Evolutionary conservation across 352 stramenopile genomes (phyloP).

Genomic region (Pythium volutum): DNA sequence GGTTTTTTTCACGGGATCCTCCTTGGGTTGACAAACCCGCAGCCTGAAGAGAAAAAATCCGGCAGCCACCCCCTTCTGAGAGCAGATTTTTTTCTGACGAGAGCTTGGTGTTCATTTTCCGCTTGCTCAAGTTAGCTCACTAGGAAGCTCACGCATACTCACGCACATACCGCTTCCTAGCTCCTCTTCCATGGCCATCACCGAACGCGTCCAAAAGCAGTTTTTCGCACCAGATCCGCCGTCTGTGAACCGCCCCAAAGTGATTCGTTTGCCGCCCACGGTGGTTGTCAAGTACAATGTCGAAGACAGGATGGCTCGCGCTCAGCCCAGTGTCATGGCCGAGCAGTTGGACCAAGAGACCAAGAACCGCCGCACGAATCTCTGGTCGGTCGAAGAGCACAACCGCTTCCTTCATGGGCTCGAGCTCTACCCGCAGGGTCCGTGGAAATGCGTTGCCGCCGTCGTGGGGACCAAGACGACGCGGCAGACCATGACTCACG

Average conservation of each 20-base stretch:
- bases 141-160: background rate
- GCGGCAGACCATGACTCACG: slow-evolving; percentile 92
- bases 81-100: no score
- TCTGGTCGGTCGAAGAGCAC: slow-evolving; percentile 42
- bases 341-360: background rate
- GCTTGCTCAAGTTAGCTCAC: no score
- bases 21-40: no score
- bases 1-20: no score
- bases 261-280: slow-evolving; percentile 11
- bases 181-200: background rate
- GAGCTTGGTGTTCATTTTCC: no score
- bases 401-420: slow-evolving; percentile 57
- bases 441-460: slow-evolving; percentile 63
- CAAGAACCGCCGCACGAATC: slow-evolving; percentile 2
- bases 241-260: background rate
- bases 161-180: background rate
- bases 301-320: background rate
- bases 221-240: background rate
- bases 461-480: slow-evolving; percentile 58
- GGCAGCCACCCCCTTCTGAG: no score
- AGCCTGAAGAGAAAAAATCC: no score
- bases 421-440: slow-evolving; percentile 53
- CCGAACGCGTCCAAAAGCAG: background rate
- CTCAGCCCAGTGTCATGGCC: background rate
- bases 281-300: slow-evolving; percentile 1